phyloP scores from a whole-genome alignment of 225 moss, liverwort and hornwort species.

The Straminergon stramineum region DNA sequence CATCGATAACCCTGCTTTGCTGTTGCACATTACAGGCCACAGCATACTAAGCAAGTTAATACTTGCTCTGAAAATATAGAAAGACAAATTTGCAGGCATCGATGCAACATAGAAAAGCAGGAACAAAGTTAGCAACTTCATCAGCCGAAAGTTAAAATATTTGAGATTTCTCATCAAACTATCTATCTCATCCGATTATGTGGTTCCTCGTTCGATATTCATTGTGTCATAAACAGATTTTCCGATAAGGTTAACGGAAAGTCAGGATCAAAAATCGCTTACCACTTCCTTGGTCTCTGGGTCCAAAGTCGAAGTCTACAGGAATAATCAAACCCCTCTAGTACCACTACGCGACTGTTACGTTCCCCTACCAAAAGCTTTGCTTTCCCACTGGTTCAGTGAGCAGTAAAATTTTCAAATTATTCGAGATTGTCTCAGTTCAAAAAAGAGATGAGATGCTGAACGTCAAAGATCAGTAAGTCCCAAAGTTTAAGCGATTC shows the following conservation, averaged over 20 bases:
- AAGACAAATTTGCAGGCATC: not conserved
- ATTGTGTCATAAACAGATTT: not conserved
- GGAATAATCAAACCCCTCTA: conserved; percentile 43
- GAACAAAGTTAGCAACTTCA: not conserved
- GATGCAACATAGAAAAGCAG: not conserved
- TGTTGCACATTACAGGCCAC: conserved; percentile 11
- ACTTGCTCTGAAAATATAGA: not conserved
- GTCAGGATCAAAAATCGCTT: not conserved
- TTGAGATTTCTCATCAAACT: not conserved
- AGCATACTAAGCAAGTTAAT: not conserved
- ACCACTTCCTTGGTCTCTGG: conserved; percentile 33
- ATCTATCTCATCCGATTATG: not conserved
- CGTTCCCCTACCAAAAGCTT: conserved; percentile 7
- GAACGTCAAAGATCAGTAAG: not conserved
- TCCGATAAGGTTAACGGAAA: not conserved
- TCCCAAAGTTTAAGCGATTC: not conserved
- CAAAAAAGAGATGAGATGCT: not conserved
- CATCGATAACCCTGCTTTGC: conserved; percentile 12
- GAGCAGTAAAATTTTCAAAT: not conserved
- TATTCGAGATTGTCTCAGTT: not conserved
- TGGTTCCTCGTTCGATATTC: not conserved
- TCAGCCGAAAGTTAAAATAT: not conserved
- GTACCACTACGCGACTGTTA: conserved; percentile 18
- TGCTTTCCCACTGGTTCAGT: not conserved
- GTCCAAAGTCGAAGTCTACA: conserved; percentile 16